Evolutionary conservation across 1,139 yeast genomes (phyloP), one percentile per base, ranked within the genome.

Genomic region (Sugiyamaella xylanicola): DNA sequence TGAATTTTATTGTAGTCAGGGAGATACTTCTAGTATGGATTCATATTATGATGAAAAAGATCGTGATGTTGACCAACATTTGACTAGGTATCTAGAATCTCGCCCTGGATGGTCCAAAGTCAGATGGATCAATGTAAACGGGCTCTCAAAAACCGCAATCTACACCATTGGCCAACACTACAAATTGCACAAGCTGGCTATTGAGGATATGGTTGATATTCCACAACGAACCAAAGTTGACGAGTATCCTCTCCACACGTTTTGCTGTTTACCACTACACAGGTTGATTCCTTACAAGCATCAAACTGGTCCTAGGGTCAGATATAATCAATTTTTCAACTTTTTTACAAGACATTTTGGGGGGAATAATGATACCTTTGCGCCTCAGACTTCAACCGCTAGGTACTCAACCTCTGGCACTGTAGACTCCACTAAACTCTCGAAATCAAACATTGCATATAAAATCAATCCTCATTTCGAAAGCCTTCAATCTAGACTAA

Each of bases 161-260:
- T 72, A 77, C 7, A 66, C 75, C 0, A 69, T 80, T 39, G 75
- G 79, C 1, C 61, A 68, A 45, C 65, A 67, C 51, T 79, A 74
- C 61, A 67, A 72, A 17, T 65, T 80, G 25, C 84, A 80, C 63
- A 74, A 80, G 21, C 66, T 80, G 51, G 79, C 84, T 0, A 71
- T 81, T 49, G 85, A 81, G 63, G 85, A 81, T 63, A 77, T 81
- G 81, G 77, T 81, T 48, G 85, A 81, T 65, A 75, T 80, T 32
- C 84, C 85, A 2, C 83, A 80, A 55, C 69, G 85, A 21, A 80
- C 85, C 1, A 81, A 81, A 59, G 75, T 76, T 42, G 85, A 81
- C 61, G 69, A 76, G 36, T 81, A 78, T 58, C 75, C 78, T 1
- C 71, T 69, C 22, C 83, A 80, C 61, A 64, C 79, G 8, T 81